These are phyloP conservation scores for Apium graveolens DNA, from an alignment of 129 eudicot genomes.

Conservation along the genomic window DNA sequence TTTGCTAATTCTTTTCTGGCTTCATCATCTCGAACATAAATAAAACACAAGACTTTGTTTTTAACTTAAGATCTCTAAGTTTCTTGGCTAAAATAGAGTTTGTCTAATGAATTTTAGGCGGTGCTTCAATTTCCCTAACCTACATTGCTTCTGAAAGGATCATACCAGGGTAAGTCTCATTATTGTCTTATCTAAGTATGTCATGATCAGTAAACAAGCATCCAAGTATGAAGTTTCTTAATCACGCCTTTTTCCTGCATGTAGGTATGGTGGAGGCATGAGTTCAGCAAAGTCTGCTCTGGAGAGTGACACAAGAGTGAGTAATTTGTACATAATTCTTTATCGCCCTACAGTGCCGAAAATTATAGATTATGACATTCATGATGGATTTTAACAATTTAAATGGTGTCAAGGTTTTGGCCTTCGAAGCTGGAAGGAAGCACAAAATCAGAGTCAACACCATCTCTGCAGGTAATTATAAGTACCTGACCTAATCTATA, in stretches of 20 bases:
- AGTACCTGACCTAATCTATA: not conserved
- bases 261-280: slow-evolving; percentile 97
- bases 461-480: slow-evolving; percentile 63
- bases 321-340: not conserved
- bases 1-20: slow-evolving; percentile 1
- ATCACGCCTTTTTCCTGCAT: slow-evolving; percentile 8
- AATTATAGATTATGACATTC: not conserved
- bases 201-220: not conserved
- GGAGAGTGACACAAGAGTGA: slow-evolving; percentile 83
- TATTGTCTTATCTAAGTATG: not conserved
- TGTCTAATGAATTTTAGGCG: slow-evolving; percentile 37
- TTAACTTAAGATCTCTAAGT: not conserved
- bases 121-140: slow-evolving; percentile 79
- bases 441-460: slow-evolving; percentile 78
- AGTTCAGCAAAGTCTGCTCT: slow-evolving; percentile 95
- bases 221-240: not conserved
- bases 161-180: slow-evolving; percentile 67
- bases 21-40: not conserved
- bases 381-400: slow-evolving; percentile 8
- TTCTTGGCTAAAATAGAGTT: not conserved
- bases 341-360: not conserved
- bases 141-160: slow-evolving; percentile 91
- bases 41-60: not conserved
- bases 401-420: slow-evolving; percentile 48
- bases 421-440: slow-evolving; percentile 96